Conservation (phyloP, 2,329 filamentous ascomycete species). For the Rhytidhysteron rufulum region DNA sequence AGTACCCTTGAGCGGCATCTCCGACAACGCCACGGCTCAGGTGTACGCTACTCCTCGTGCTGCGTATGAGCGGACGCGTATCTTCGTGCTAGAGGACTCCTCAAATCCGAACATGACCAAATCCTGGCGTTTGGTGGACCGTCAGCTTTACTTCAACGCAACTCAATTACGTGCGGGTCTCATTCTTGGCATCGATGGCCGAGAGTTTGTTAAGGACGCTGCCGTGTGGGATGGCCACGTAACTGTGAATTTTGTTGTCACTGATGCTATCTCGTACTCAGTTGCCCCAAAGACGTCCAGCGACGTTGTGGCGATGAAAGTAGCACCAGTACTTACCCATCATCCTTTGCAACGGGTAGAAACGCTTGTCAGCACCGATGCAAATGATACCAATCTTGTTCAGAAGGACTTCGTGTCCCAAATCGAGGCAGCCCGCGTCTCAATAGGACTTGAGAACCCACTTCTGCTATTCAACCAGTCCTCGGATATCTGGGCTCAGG, state of each 20-base stretch:
- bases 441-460: conserved; percentile 10
- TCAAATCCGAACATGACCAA: no score
- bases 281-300: conserved; percentile 6
- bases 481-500: conserved; percentile 38
- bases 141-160: conserved; percentile 24
- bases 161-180: conserved; percentile 26
- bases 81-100: no score
- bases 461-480: conserved; percentile 18
- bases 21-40: no score
- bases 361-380: conserved; percentile 20
- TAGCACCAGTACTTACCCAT: conserved; percentile 38
- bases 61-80: no score
- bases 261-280: conserved; percentile 13
- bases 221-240: conserved; percentile 10
- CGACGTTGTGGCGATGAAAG: conserved; percentile 30
- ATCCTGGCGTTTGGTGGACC: conserved; percentile 24
- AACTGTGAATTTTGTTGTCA: conserved; percentile 23
- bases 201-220: conserved; percentile 19
- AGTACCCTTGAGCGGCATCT: no score
- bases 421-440: conserved; percentile 8
- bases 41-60: no score
- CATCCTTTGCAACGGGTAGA: conserved; percentile 32
- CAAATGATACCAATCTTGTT: conserved; percentile 6
- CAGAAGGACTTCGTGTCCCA: conserved; percentile 14
- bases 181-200: conserved; percentile 35